These are phyloP conservation scores for Apophysomyces ossiformis DNA, from an alignment of 371 early-diverging fungal genomes.

Conservation along the genomic window DNA sequence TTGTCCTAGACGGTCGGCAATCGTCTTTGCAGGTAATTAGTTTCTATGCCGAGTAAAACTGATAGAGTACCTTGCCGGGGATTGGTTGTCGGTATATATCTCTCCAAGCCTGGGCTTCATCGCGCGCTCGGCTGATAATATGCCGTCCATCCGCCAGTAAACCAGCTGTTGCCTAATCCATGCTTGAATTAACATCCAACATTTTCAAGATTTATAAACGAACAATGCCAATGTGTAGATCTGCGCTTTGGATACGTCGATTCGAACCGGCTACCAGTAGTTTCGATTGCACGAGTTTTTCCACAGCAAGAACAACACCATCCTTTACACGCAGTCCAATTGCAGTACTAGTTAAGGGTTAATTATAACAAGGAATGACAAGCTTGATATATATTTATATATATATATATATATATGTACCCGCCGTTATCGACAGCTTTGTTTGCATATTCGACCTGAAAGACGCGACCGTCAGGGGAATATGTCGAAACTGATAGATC, in stretches of 20 bases:
- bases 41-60: not conserved
- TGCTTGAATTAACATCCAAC: not conserved
- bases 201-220: slow-evolving; percentile 20
- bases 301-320: slow-evolving; percentile 96
- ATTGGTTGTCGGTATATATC: slow-evolving; percentile 84
- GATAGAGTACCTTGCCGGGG: slow-evolving; percentile 74
- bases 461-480: slow-evolving; percentile 98
- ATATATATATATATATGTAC: slow-evolving; percentile 54
- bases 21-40: slow-evolving; percentile 54
- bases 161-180: slow-evolving; percentile 85
- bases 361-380: not conserved
- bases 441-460: slow-evolving; percentile 97
- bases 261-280: slow-evolving; percentile 92
- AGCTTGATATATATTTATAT: slow-evolving; percentile 17
- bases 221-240: slow-evolving; percentile 93
- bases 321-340: slow-evolving; percentile 94
- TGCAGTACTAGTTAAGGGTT: slow-evolving; percentile 70
- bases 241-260: slow-evolving; percentile 90
- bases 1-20: slow-evolving; percentile 92
- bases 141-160: slow-evolving; percentile 95
- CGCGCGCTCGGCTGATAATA: slow-evolving; percentile 87
- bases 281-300: slow-evolving; percentile 95
- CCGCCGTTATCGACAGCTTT: slow-evolving; percentile 99
- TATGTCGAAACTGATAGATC: slow-evolving; percentile 97
- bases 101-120: slow-evolving; percentile 91